Evolutionary conservation across 192 early-diverging fungal genomes (phyloP), one percentile per base, ranked within the genome.

Genomic region (Coemansia sp.): DNA sequence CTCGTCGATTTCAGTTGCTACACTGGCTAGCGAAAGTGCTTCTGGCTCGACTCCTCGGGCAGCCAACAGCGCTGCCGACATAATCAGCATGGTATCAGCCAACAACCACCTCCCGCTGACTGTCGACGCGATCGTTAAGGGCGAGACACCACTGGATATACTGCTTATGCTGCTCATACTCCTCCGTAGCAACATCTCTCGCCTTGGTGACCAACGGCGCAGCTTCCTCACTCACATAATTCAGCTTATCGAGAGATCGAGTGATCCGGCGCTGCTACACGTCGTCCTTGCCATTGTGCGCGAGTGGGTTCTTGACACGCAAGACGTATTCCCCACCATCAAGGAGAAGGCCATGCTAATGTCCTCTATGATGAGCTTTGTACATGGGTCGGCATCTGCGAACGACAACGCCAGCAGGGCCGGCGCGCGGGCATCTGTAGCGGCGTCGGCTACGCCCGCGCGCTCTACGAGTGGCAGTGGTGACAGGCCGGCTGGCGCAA

Each of bases 271-370:
- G 34, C 78, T 99, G 15, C 77, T 93, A 11, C 77, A 89, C 8
- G 85, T 87, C 4, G 90, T 98, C 27, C 77, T 98, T 60, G 87
- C 89, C 14, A 92, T 98, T 85, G 87, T 92, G 9, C 86, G 89
- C 31, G 88, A 90, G 50, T 99, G 98, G 98, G 87, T 98, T 2
- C 76, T 92, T 41, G 87, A 86, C n/a, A 84, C 88, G 25, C 84
- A 84, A 58, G 94, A 96, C 58, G 84, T 91, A 2, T 97, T 97
- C 82, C 98, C 98, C 2, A 98, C 98, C 5, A 87, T 94, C 65
- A 97, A 96, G 77, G 98, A 99, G 66, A 98, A 99, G 76, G 91
- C 95, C 6, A 92, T 90, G 62, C 81, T 99, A n/a, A 85, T 96
- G 78, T 87, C 92, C 15, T 92, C 91, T 67, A 93, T 99, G 93